These are phyloP conservation scores for Dactylellina haptotyla DNA, from an alignment of 2,329 filamentous ascomycete species.

Conservation along the genomic window DNA sequence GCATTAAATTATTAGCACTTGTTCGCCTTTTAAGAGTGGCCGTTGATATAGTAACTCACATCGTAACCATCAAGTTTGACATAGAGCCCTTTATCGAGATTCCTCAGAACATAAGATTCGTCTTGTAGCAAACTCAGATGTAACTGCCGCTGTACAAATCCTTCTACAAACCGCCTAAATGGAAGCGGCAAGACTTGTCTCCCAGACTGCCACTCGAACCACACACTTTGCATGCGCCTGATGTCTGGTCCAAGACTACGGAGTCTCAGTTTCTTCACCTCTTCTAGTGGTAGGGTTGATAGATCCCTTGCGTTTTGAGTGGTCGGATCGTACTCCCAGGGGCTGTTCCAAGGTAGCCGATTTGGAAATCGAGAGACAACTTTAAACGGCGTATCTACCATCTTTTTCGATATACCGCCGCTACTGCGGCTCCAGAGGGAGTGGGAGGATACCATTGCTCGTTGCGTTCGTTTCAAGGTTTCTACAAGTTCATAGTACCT, in stretches of 20 bases:
- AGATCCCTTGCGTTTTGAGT: neutral
- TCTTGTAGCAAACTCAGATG: slow-evolving; percentile 25
- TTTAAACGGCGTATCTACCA: slow-evolving; percentile 36
- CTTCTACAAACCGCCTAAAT: slow-evolving; percentile 31
- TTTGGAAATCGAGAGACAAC: slow-evolving; percentile 11
- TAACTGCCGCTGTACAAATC: slow-evolving; percentile 2
- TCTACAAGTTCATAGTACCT: slow-evolving; percentile 9
- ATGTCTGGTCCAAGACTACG: slow-evolving; percentile 6
- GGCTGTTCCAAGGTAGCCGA: slow-evolving; percentile 21
- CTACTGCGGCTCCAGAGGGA: neutral
- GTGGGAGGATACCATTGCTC: neutral
- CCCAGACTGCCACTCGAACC: slow-evolving; percentile 26
- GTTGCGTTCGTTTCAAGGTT: slow-evolving; percentile 21
- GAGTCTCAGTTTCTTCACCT: slow-evolving; percentile 10
- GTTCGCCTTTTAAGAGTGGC: neutral
- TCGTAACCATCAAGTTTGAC: slow-evolving; percentile 20
- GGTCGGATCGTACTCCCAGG: slow-evolving; percentile 27
- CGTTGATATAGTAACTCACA: slow-evolving; percentile 12
- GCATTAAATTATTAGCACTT: neutral
- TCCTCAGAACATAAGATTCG: slow-evolving; percentile 38
- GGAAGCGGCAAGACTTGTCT: slow-evolving; percentile 21
- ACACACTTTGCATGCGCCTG: slow-evolving; percentile 34
- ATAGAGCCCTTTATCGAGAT: slow-evolving; percentile 36
- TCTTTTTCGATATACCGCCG: neutral
- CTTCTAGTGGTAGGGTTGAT: neutral